A percentile compares a stretch with the other conserved stretches of the same genome.
Conservation (phyloP, 495 filamentous ascomycete genomes). For the Xylaria scruposa region DNA sequence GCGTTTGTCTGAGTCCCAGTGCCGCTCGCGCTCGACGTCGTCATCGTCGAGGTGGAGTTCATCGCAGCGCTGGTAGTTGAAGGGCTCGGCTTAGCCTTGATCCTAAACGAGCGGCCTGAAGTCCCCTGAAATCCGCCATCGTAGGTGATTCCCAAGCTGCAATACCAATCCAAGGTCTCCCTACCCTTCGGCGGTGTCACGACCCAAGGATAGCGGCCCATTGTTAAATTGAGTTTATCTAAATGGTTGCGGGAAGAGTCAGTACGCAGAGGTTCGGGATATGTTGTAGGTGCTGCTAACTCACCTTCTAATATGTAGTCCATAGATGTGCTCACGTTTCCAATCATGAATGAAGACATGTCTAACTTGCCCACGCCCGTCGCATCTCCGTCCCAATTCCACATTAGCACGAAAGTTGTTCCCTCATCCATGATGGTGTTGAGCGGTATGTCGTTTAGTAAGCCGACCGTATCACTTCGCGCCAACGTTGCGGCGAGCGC, state of each 20-base stretch:
- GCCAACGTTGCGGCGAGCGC: background rate
- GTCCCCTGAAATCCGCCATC: background rate
- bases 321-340: too few species aligned
- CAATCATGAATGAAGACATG: background rate
- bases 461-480: background rate
- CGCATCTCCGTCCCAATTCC: background rate
- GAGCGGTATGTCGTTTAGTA: background rate
- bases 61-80: background rate
- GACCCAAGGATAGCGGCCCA: background rate
- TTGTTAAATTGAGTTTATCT: background rate
- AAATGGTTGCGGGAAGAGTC: background rate
- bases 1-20: background rate
- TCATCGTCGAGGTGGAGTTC: background rate
- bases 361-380: background rate
- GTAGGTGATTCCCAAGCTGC: background rate
- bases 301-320: background rate
- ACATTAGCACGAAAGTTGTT: constrained; percentile 11
- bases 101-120: constrained; percentile 2
- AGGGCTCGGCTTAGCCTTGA: background rate
- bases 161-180: background rate
- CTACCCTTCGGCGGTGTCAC: background rate
- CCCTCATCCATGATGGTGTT: constrained; percentile 14
- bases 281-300: background rate
- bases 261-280: background rate
- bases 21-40: background rate